Evolutionary conservation across 1,284 basidiomycete genomes (phyloP).

Genomic region (Abortiporus biennis): DNA sequence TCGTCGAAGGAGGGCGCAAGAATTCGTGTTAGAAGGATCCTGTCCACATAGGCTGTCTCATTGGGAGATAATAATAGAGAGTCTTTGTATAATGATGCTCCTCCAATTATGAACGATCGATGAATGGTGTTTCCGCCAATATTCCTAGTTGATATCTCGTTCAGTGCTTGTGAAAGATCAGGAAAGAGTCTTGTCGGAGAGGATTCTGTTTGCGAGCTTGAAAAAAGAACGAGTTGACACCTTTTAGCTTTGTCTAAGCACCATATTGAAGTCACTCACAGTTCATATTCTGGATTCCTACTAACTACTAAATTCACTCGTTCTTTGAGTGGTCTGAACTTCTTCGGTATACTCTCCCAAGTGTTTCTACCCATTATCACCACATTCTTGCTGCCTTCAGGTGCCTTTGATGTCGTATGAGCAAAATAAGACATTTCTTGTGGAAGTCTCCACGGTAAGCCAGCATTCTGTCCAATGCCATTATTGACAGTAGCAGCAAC

Average conservation of each 20-base stretch:
- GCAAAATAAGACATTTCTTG: constrained; percentile 95
- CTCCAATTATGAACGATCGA: constrained; percentile 83
- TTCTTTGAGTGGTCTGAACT: constrained; percentile 77
- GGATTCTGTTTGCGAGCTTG: constrained; percentile 13
- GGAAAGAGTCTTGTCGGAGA: too few species aligned
- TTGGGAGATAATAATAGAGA: constrained; percentile 41
- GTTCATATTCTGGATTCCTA: constrained; percentile 50
- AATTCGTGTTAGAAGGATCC: constrained; percentile 86
- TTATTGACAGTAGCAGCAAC: constrained; percentile 87
- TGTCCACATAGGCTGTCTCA: constrained; percentile 50
- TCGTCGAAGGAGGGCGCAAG: constrained; percentile 65
- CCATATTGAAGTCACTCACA: constrained; percentile 43
- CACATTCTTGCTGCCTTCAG: constrained; percentile 58
- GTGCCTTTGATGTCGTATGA: constrained; percentile 62
- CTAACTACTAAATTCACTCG: constrained; percentile 84
- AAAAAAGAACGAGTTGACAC: neutral
- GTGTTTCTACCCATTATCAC: constrained; percentile 97
- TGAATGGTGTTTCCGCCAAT: constrained; percentile 27
- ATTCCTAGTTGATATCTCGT: too few species aligned
- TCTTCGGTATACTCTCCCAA: constrained; percentile 95
- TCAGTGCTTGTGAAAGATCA: too few species aligned
- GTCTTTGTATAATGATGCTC: constrained; percentile 79
- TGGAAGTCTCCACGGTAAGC: constrained; percentile 87
- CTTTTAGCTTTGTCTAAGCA: too few species aligned
- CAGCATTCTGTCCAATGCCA: constrained; percentile 78